Evolutionary conservation across 257 asterid genomes (phyloP).

Genomic region (Solanum chaucha): DNA sequence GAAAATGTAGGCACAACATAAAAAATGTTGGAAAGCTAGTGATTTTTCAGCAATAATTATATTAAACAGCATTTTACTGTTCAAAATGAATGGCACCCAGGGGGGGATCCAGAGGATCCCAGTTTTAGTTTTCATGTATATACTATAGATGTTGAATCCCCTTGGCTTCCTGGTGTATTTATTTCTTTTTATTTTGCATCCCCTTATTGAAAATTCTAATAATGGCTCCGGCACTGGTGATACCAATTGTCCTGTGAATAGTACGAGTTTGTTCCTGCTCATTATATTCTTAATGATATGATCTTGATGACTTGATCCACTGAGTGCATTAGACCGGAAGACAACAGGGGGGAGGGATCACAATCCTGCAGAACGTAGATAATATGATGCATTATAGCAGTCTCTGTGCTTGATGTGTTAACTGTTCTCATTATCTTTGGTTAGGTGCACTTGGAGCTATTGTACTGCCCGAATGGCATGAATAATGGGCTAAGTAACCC

Average conservation of each 20-base stretch:
- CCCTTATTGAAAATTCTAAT: background rate
- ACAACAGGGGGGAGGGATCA: background rate
- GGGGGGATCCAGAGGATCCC: background rate
- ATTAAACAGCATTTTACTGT: background rate
- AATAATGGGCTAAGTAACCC: conserved; percentile 34
- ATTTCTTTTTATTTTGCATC: background rate
- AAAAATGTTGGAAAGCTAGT: background rate
- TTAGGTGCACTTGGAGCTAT: conserved; percentile 88
- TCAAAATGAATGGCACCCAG: background rate
- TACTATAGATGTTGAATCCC: background rate
- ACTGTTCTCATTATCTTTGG: background rate
- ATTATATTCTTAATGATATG: background rate
- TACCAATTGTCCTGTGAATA: background rate
- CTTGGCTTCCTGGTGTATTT: background rate
- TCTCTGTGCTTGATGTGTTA: background rate
- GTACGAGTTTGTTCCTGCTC: background rate
- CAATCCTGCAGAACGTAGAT: background rate
- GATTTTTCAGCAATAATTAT: background rate
- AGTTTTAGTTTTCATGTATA: background rate
- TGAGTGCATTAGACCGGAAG: background rate
- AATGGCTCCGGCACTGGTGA: background rate
- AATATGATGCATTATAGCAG: background rate
- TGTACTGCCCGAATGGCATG: conserved; percentile 52
- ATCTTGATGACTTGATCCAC: background rate
- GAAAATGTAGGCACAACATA: background rate